phyloP scores from a whole-genome alignment of 2,329 filamentous ascomycete genomes.

The Alternaria triticimaculans region DNA sequence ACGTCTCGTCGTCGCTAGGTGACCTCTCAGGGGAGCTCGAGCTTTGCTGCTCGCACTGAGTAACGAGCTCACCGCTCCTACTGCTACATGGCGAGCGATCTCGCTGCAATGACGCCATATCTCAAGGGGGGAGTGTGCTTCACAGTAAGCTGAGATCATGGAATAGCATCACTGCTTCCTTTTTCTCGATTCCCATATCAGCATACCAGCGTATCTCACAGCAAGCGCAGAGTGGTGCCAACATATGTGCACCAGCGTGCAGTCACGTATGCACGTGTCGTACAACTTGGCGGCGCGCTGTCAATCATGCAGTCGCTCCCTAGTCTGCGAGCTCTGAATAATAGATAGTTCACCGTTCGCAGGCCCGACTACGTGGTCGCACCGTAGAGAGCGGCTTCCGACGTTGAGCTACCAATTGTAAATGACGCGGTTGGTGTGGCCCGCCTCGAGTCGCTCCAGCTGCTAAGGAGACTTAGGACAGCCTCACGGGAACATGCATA shows the following conservation, averaged over 20 bases:
- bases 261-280: neutral
- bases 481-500: slow-evolving; percentile 13
- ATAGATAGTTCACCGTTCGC: slow-evolving; percentile 3
- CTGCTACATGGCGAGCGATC: slow-evolving; percentile 27
- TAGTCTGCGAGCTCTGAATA: slow-evolving; percentile 11
- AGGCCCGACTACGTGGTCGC: slow-evolving; percentile 19
- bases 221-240: neutral
- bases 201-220: neutral
- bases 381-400: slow-evolving; percentile 4
- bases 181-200: slow-evolving; percentile 5
- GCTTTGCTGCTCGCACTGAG: slow-evolving; percentile 25
- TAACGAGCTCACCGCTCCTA: slow-evolving; percentile 23
- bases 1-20: slow-evolving; percentile 20
- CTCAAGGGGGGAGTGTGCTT: neutral
- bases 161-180: neutral
- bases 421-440: neutral
- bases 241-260: neutral
- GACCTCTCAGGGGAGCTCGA: slow-evolving; percentile 15
- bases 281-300: slow-evolving; percentile 9
- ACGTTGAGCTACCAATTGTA: neutral
- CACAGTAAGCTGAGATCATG: neutral
- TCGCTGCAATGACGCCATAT: slow-evolving; percentile 20
- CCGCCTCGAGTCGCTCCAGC: neutral
- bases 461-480: slow-evolving; percentile 6
- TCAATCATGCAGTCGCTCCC: slow-evolving; percentile 2